Evolutionary conservation across 2,329 filamentous ascomycete genomes (phyloP), one percentile per base, ranked within the genome.

Genomic region (Xylaria sp.): DNA sequence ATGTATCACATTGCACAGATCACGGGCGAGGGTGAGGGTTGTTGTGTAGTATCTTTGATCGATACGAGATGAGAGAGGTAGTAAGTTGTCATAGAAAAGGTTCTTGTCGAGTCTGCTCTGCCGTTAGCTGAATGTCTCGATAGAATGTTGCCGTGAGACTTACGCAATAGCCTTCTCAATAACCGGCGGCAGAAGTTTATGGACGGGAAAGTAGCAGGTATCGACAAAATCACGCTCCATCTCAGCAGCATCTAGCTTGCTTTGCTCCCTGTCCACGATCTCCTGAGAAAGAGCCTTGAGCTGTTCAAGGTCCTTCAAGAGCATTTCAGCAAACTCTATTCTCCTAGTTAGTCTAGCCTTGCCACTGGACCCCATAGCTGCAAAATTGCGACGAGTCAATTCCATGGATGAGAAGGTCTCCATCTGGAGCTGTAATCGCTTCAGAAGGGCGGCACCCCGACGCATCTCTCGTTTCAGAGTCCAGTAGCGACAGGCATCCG

Each of bases 321-420:
- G 81, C 43, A 82, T 84, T 69, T 94, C 85, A 7, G 92, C 93
- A 75, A 99, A 99, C 65, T 94, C 91, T 69, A 98, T 94, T 46
- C 95, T 89, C 61, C 93, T 85, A 53, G 89, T 83, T 31, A 99
- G 82, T 51, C 92, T 86, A 25, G 90, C 85, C 71, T 89, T 88
- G 57, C 95, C 95, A 49, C 88, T 89, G 42, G 91, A 88, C 6
- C 95, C 95, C 92, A 98, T 97, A 38, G 91, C 90, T n/a, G 91
- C 91, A 77, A 97, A 99, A 77, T 98, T 94, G 62, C 95, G 90
- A 55, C 95, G 87, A 2, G 95, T 97, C 68, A 99, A 89, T 78
- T 99, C 95, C 90, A 97, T 97, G 0, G 93, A 97, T 6, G 94
- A 94, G 76, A 98, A 99, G 0, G 92, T 92, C 76, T 98, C 94